phyloP scores from a whole-genome alignment of 2,329 filamentous ascomycete species.

The Elsinoe arachidis region DNA sequence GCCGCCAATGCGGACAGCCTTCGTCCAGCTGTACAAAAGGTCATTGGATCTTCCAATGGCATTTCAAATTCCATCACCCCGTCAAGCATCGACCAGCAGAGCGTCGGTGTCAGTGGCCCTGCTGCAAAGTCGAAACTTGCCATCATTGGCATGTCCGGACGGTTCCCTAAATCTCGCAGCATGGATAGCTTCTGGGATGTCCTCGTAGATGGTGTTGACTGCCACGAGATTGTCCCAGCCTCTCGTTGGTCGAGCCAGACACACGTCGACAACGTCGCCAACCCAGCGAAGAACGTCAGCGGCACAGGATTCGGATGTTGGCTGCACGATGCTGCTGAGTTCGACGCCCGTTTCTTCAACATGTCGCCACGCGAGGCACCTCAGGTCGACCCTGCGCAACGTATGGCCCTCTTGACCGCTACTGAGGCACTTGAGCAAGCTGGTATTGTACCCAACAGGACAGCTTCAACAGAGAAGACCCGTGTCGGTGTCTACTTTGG shows the following conservation, averaged over 20 bases:
- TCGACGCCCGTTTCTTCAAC: slow-evolving; percentile 17
- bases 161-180: slow-evolving; percentile 20
- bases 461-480: slow-evolving; percentile 15
- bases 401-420: slow-evolving; percentile 18
- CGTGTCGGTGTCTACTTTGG: slow-evolving; percentile 18
- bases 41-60: slow-evolving; percentile 14
- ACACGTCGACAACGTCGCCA: slow-evolving; percentile 13
- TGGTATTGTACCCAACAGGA: slow-evolving; percentile 16
- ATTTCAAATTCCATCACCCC: background rate
- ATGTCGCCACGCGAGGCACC: slow-evolving; percentile 16
- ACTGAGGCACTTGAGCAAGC: slow-evolving; percentile 19
- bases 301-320: slow-evolving; percentile 13
- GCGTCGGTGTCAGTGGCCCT: slow-evolving; percentile 23
- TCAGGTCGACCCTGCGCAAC: slow-evolving; percentile 17
- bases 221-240: slow-evolving; percentile 10
- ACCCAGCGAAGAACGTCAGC: slow-evolving; percentile 13
- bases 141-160: slow-evolving; percentile 23
- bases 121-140: slow-evolving; percentile 18
- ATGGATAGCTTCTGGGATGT: slow-evolving; percentile 32
- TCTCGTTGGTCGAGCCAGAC: slow-evolving; percentile 11
- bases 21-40: slow-evolving; percentile 17
- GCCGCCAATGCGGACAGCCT: slow-evolving; percentile 13
- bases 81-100: slow-evolving; percentile 17
- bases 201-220: slow-evolving; percentile 21
- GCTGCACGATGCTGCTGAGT: slow-evolving; percentile 14